Base-by-base conservation (phyloP, 2,329 filamentous ascomycete species). In the Stachybotrys chlorohalonatus region DNA sequence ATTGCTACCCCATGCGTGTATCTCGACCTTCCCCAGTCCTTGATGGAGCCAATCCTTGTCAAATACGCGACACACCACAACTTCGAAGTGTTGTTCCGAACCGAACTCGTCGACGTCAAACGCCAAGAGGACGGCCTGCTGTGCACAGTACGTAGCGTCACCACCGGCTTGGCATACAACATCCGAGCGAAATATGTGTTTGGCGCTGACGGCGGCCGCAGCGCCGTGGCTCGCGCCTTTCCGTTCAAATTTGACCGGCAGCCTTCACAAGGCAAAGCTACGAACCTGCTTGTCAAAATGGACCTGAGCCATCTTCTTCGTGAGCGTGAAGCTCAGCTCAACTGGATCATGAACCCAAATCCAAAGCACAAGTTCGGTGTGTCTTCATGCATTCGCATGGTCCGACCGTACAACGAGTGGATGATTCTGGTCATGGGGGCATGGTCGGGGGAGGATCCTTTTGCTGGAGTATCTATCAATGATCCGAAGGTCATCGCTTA, bases 371-470 rank as follows among this genome's bases (percentile, higher is more conserved):
- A 69, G 0, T 84, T 78, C 66, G 79, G 72, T 0, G 81, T 77
- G 75, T 68, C 70, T 36, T 67, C 64, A 3, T 66, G 82, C 58
- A 70, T 77, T 2, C 71, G 83, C 30, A 85, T 86, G 81, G 81
- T 86, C 5, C 82, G 79, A 67, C 77, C 82, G 0, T 86, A 82
- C 82, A 63, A 78, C 58, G 79, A 86, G 68, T 86, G 82, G 81
- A 73, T 82, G 69, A 79, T 80, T 49, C 79, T 81, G 54, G 64
- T 83, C 15, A 42, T 52, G 9, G 50, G 15, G 4, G 15, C 17
- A 8, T 11, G 50, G 8, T 7, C 16, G 13, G 17, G 31, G 13
- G 36, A 24, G 11, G 39, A 24, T 11, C 50, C 50, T n/a, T 45
- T 42, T 9, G 36, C 42, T 16, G 50, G 36, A 8, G 5, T 52